Percentiles rank a stretch among this genome's conserved stretches.
Evolutionary conservation across 495 filamentous ascomycete species (phyloP).

Genomic region (Glonium stellatum): DNA sequence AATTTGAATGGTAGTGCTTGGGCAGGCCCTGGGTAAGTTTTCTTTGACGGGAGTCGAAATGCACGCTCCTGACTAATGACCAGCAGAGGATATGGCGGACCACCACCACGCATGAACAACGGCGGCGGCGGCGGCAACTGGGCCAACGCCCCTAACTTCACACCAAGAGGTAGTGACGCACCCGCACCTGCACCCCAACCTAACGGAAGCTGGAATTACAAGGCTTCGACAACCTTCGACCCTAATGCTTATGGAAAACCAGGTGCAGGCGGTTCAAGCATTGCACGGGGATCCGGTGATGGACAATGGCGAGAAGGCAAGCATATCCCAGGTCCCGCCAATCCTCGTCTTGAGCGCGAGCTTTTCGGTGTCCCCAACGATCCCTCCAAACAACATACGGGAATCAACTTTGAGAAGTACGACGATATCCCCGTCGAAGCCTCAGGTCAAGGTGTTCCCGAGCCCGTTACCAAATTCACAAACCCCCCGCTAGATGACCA

Average conservation of each 20-base stretch:
- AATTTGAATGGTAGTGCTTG: slow-evolving; percentile 57
- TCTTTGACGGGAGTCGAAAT: not conserved
- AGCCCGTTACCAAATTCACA: slow-evolving; percentile 81
- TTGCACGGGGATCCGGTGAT: slow-evolving; percentile 75
- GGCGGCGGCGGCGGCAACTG: slow-evolving; percentile 66
- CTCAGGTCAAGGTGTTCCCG: slow-evolving; percentile 87
- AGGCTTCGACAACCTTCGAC: slow-evolving; percentile 44
- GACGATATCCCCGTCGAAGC: slow-evolving; percentile 98
- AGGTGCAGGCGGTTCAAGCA: slow-evolving; percentile 46
- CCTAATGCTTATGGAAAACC: slow-evolving; percentile 62
- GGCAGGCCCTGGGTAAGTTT: slow-evolving; percentile 49
- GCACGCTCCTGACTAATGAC: not conserved
- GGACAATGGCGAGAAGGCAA: slow-evolving; percentile 96
- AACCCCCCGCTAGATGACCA: slow-evolving; percentile 93
- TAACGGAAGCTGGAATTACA: slow-evolving; percentile 20
- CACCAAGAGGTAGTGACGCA: slow-evolving; percentile 45
- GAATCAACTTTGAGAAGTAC: slow-evolving; percentile 99
- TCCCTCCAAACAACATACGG: slow-evolving; percentile 86
- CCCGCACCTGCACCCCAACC: slow-evolving; percentile 13
- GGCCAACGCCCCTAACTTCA: slow-evolving; percentile 60
- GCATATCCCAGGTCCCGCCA: slow-evolving; percentile 82
- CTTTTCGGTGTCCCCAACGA: slow-evolving; percentile 93
- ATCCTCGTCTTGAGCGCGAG: slow-evolving; percentile 85
- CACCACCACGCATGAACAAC: slow-evolving; percentile 23
- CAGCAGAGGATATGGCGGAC: slow-evolving; percentile 26